These are phyloP conservation scores for Porcisia hertigi DNA, from an alignment of 208 protist species.

Conservation along the genomic window DNA sequence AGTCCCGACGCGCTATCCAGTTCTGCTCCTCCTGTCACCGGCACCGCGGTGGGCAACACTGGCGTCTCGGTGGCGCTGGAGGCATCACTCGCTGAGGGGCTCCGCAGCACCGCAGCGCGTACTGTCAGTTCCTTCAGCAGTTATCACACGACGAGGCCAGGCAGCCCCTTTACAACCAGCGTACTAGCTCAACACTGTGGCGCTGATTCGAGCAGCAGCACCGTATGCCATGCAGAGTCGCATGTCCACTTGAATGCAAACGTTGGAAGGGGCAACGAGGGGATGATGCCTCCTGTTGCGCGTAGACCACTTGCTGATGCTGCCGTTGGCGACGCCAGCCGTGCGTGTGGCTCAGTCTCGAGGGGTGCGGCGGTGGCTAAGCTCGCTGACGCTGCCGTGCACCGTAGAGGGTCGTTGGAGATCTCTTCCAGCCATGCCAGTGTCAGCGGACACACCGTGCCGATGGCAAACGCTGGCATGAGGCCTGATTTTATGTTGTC, in stretches of 20 bases:
- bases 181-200: background rate
- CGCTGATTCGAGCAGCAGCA: constrained; percentile 9
- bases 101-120: background rate
- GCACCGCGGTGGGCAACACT: background rate
- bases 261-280: constrained; percentile 27
- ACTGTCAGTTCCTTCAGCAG: background rate
- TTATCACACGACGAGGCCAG: background rate
- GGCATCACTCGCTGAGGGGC: background rate
- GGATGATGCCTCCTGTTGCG: background rate
- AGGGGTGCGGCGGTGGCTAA: background rate
- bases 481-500: background rate
- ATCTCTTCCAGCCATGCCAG: background rate
- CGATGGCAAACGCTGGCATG: background rate
- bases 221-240: constrained; percentile 30
- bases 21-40: background rate
- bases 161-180: background rate
- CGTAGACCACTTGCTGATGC: background rate
- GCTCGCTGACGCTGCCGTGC: background rate
- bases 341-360: background rate
- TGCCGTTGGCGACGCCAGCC: background rate
- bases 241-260: constrained; percentile 36
- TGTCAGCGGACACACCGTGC: background rate
- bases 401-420: background rate
- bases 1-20: background rate
- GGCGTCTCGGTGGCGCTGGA: background rate